Conservation (phyloP, 352 stramenopile genomes). For the Phytophthora cajani region DNA sequence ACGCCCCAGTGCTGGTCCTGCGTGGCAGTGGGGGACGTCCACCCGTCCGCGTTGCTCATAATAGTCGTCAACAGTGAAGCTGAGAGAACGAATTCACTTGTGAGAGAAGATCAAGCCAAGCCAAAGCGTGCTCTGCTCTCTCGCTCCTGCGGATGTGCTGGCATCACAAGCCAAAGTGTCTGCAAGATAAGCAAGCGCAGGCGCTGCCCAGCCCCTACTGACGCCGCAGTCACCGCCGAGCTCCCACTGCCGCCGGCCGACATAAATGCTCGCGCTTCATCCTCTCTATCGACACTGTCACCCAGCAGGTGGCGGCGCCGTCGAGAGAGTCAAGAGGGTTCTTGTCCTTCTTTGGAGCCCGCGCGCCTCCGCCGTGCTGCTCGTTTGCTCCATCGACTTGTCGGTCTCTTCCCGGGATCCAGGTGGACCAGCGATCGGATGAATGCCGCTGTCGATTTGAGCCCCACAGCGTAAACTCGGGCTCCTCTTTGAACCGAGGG, state of each 20-base stretch:
- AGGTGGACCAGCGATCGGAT: slow-evolving; percentile 8
- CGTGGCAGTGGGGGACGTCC: slow-evolving; percentile 22
- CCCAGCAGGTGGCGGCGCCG: slow-evolving; percentile 26
- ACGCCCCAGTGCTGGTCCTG: slow-evolving; percentile 20
- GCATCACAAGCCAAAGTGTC: slow-evolving; percentile 20
- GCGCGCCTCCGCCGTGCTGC: neutral
- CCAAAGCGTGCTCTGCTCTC: neutral
- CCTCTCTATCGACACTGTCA: slow-evolving; percentile 28
- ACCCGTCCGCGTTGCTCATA: slow-evolving; percentile 13
- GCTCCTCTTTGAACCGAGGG: slow-evolving; percentile 12
- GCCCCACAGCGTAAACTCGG: slow-evolving; percentile 5
- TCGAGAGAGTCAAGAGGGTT: neutral
- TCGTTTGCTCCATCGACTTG: slow-evolving; percentile 1
- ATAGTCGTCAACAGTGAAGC: slow-evolving; percentile 2
- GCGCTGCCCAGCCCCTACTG: slow-evolving; percentile 36
- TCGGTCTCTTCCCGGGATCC: slow-evolving; percentile 15
- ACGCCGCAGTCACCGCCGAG: slow-evolving; percentile 7
- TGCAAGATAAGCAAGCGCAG: slow-evolving; percentile 32
- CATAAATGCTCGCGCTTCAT: slow-evolving; percentile 18
- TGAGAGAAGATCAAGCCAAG: slow-evolving; percentile 10
- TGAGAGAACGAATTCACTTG: slow-evolving; percentile 27
- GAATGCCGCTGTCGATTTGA: neutral
- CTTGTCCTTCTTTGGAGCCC: neutral
- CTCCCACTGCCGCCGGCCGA: slow-evolving; percentile 1
- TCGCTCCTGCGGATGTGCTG: slow-evolving; percentile 29